Conservation (phyloP, 2,329 filamentous ascomycete genomes). For the Neonectria sp. region DNA sequence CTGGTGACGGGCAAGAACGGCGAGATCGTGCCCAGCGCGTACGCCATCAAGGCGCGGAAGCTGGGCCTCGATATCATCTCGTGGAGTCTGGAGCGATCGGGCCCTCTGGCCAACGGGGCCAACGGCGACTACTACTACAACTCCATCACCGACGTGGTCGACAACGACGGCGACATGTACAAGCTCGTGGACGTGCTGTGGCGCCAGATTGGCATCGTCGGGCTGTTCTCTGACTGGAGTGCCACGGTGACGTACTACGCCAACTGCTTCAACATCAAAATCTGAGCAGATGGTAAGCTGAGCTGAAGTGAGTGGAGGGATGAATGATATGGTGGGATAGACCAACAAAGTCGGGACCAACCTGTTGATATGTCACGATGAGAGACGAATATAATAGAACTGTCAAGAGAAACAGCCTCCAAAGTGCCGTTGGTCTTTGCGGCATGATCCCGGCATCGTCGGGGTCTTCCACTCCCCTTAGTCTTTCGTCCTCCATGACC, state of each 20-base stretch:
- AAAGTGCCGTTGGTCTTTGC: not conserved
- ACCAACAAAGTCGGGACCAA: not conserved
- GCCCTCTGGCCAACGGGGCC: constrained; percentile 67
- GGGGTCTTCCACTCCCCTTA: not conserved
- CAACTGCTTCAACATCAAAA: constrained; percentile 71
- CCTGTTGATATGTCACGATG: constrained; percentile 16
- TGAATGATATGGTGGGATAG: not conserved
- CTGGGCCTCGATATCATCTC: constrained; percentile 76
- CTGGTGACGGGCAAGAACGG: constrained; percentile 68
- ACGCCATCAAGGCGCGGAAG: constrained; percentile 72
- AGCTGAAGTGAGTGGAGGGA: not conserved
- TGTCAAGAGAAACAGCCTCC: not conserved
- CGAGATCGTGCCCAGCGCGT: constrained; percentile 74
- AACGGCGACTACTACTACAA: constrained; percentile 70
- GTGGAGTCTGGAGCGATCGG: constrained; percentile 79
- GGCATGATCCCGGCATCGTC: not conserved
- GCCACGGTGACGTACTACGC: constrained; percentile 80
- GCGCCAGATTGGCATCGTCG: constrained; percentile 71
- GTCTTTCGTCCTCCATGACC: not conserved
- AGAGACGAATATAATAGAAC: not conserved
- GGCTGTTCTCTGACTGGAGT: constrained; percentile 79
- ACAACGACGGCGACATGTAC: constrained; percentile 77
- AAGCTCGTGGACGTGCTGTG: constrained; percentile 76
- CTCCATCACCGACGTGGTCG: constrained; percentile 67
- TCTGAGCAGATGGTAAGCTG: constrained; percentile 14